A percentile compares a stretch with the other conserved stretches of the same genome.
Conservation (phyloP, 345 rosid genomes). For the Bruguiera parviflora region DNA sequence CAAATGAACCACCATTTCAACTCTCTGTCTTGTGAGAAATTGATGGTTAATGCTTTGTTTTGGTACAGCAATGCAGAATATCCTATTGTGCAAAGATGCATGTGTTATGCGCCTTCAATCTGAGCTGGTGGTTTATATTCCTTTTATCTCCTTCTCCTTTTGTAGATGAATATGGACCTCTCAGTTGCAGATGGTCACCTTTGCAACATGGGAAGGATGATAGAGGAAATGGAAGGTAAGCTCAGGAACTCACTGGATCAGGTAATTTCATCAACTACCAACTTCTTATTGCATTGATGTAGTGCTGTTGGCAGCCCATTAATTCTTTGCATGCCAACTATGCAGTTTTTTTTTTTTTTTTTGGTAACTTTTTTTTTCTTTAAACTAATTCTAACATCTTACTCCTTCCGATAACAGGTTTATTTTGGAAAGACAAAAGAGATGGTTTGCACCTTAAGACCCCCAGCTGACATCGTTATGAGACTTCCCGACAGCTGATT, state of each 20-base stretch:
- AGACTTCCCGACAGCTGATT: conserved; percentile 58
- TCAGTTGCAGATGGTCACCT: conserved; percentile 86
- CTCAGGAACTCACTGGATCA: conserved; percentile 91
- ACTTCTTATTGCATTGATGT: too few relatives aligned
- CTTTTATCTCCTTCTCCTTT: conserved; percentile 3
- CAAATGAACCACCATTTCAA: too few relatives aligned
- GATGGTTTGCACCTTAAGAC: conserved; percentile 91
- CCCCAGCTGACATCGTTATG: conserved; percentile 70
- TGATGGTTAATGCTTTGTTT: too few relatives aligned
- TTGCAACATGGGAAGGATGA: conserved; percentile 97
- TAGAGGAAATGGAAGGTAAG: conserved; percentile 96
- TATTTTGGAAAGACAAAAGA: conserved; percentile 98
- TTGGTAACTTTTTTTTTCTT: too few relatives aligned
- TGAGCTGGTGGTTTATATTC: background rate
- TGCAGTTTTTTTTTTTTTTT: too few relatives aligned
- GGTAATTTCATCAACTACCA: conserved; percentile 34
- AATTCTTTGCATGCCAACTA: too few relatives aligned
- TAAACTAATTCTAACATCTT: background rate
- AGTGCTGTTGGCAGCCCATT: too few relatives aligned
- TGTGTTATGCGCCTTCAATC: background rate
- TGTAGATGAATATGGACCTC: conserved; percentile 85
- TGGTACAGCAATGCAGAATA: too few relatives aligned
- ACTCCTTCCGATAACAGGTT: conserved; percentile 47
- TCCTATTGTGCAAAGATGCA: background rate
- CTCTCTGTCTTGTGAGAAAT: too few relatives aligned